A percentile compares a stretch with the other conserved stretches of the same genome.
Conservation (phyloP, 306 rosid species). For the Gynostemma pentaphyllum region DNA sequence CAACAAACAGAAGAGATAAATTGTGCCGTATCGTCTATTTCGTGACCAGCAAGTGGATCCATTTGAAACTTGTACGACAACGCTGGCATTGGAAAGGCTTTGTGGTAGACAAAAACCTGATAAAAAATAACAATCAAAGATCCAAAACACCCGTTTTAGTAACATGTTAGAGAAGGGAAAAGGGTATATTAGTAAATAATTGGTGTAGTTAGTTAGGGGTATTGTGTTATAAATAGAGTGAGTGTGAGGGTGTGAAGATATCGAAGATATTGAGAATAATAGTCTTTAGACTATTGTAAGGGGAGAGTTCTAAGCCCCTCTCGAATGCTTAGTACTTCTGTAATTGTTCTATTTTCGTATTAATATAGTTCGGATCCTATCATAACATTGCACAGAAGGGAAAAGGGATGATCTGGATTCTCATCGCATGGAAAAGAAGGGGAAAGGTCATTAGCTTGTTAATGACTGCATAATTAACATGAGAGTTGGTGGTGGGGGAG, state of each 20-base stretch:
- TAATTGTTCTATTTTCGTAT: too few relatives aligned
- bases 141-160: neutral
- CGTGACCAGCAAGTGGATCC: conserved; percentile 60
- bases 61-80: conserved; percentile 78
- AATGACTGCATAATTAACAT: neutral
- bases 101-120: conserved; percentile 91
- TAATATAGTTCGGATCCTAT: too few relatives aligned
- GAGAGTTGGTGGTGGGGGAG: neutral
- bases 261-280: too few relatives aligned
- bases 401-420: neutral
- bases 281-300: too few relatives aligned
- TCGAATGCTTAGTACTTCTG: too few relatives aligned
- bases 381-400: too few relatives aligned
- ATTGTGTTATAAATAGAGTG: too few relatives aligned
- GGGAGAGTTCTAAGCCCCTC: too few relatives aligned
- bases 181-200: too few relatives aligned
- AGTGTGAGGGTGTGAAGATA: too few relatives aligned
- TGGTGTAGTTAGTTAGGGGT: too few relatives aligned
- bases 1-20: conserved; percentile 90
- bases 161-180: neutral
- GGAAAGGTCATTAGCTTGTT: neutral
- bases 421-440: too few relatives aligned
- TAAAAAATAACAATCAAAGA: neutral
- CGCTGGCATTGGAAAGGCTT: conserved; percentile 94
- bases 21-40: conserved; percentile 57